phyloP scores from a whole-genome alignment of 306 rosid genomes.

The Fragaria nilgerrensis region DNA sequence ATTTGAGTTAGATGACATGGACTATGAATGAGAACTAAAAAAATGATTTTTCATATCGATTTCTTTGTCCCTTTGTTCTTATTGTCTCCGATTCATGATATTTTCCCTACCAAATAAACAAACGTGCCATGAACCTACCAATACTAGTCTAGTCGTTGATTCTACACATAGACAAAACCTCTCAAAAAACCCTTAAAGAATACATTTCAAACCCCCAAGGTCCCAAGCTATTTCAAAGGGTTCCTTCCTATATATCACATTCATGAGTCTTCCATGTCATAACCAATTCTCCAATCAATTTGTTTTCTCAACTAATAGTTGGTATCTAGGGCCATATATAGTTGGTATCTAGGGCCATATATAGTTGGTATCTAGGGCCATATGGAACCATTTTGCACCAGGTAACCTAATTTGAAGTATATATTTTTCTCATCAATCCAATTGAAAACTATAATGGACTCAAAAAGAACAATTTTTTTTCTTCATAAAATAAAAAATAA shows the following conservation, averaged over 20 bases:
- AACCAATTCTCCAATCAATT: background rate
- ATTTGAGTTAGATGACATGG: no score
- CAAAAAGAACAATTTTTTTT: background rate
- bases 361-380: no score
- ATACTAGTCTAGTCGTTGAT: no score
- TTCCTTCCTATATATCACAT: background rate
- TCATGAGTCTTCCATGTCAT: background rate
- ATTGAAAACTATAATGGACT: background rate
- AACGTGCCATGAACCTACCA: no score
- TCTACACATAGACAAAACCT: background rate
- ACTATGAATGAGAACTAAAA: no score
- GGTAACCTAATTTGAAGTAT: background rate
- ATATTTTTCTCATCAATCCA: background rate
- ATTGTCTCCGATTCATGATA: no score
- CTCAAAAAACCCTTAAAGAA: background rate
- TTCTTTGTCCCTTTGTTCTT: no score
- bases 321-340: background rate
- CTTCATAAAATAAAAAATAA: background rate
- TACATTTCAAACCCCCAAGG: background rate
- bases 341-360: background rate
- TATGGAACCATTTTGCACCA: background rate
- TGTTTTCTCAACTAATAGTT: no score
- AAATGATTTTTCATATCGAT: no score
- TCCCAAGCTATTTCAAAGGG: background rate
- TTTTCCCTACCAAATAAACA: no score